Evolutionary conservation across 495 filamentous ascomycete genomes (phyloP).

Genomic region (Penicillium cinerascens): DNA sequence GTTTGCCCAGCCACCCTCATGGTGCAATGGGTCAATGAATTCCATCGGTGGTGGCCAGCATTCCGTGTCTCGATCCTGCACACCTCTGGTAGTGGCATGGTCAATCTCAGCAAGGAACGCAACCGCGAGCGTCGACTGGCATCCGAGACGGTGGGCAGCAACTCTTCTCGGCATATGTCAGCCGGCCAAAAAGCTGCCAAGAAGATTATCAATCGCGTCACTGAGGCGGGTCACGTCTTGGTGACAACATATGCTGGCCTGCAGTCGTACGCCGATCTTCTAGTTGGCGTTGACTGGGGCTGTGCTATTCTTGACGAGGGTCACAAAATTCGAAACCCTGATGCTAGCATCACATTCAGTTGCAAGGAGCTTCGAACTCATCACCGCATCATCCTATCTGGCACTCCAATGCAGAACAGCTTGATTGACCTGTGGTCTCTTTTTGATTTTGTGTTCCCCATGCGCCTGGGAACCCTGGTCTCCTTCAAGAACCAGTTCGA

Average conservation of each 20-base stretch:
- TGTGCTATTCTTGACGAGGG: conserved; percentile 96
- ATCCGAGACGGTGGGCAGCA: conserved; percentile 34
- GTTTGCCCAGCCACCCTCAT: conserved; percentile 92
- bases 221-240: conserved; percentile 84
- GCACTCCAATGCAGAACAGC: conserved; percentile 97
- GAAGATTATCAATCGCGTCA: conserved; percentile 76
- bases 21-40: conserved; percentile 97
- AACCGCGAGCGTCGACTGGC: conserved; percentile 64
- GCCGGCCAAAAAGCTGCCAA: conserved; percentile 60
- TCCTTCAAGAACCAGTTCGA: conserved; percentile 88
- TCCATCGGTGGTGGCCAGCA: conserved; percentile 96
- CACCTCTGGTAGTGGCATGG: conserved; percentile 92
- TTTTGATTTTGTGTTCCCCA: conserved; percentile 94
- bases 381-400: conserved; percentile 89
- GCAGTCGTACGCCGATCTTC: conserved; percentile 74
- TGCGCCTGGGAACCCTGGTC: conserved; percentile 88
- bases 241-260: conserved; percentile 94
- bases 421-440: conserved; percentile 94
- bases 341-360: conserved; percentile 84
- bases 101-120: conserved; percentile 69
- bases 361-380: conserved; percentile 87
- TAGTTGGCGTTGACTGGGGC: conserved; percentile 82
- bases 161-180: conserved; percentile 35
- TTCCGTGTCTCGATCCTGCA: conserved; percentile 92
- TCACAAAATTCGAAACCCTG: conserved; percentile 95